Evolutionary conservation across 352 stramenopile species (phyloP), one percentile per base, ranked within the genome.

Genomic region (Phytophthora tubulina): DNA sequence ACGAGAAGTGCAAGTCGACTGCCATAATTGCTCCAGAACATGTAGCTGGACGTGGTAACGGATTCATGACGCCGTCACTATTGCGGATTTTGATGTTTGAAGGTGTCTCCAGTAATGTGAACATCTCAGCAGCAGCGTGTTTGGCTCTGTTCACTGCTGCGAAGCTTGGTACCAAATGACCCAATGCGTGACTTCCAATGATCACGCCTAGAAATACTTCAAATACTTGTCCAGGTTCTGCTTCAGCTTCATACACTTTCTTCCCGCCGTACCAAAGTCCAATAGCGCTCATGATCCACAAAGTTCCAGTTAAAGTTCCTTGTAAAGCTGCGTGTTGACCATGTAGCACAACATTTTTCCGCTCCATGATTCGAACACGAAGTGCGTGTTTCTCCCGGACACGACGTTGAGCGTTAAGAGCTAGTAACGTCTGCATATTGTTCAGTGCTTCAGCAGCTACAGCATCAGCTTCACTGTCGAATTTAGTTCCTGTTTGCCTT

Each of bases 391-490:
- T 73, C 38, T 73, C 57, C 4, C 70, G 70, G 0, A 65, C 70
- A 3, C 55, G 59, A n/a, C 73, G 73, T 13, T 78, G 65, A 7
- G 70, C 73, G 30, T 80, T 78, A 10, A 80, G 68, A 3, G 70
- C 70, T 35, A 69, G 13, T n/a, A 80, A n/a, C 13, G 70, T 78
- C 39, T 59, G 69, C 45, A 80, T 67, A 31, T 76, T 70, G 38
- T 35, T 61, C 15, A 80, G 46, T 15, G 70, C 73, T 70, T 80
- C 73, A 30, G 44, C 17, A 3, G 65, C 73, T 31, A 75, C 57
- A 8, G 39, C 45, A 31, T 69, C 59, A 1, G 64, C 73, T 56
- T 80, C 71, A 9, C 51, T 56, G 9, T 74, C 60, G 3, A 14
- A 2, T 1, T 36, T 46, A 6, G 8, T 46, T 10, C 27, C 41